These are phyloP conservation scores for Tuber microsphaerosporum DNA, from an alignment of 495 filamentous ascomycete genomes.

Conservation along the genomic window DNA sequence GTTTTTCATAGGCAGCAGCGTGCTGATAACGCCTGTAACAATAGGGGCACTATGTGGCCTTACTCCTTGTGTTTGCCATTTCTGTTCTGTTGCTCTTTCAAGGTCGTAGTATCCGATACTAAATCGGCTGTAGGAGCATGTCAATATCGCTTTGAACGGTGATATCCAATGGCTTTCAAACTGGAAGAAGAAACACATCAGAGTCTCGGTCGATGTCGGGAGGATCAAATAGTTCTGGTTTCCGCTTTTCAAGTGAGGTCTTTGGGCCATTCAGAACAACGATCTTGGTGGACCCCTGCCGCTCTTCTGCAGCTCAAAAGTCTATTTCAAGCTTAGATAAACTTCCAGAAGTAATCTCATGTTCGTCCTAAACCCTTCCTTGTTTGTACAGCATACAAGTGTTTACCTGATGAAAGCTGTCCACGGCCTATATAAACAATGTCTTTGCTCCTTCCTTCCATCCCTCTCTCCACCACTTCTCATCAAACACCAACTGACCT, in stretches of 20 bases:
- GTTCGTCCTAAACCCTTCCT: background rate
- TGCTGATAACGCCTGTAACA: background rate
- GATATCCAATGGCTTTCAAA: too few relatives aligned
- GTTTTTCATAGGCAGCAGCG: background rate
- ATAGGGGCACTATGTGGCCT: background rate
- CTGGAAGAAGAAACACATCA: too few relatives aligned
- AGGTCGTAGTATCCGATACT: too few relatives aligned
- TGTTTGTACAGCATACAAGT: background rate
- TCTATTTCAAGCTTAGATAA: background rate
- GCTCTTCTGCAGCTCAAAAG: background rate
- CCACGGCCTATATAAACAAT: background rate
- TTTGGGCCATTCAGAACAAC: too few relatives aligned
- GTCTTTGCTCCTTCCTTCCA: background rate
- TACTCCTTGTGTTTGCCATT: background rate
- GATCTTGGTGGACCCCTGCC: too few relatives aligned
- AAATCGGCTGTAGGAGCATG: too few relatives aligned
- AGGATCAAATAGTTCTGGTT: too few relatives aligned
- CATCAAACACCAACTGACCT: background rate
- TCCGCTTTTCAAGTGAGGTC: too few relatives aligned
- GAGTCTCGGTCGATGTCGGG: too few relatives aligned
- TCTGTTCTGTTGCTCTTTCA: background rate
- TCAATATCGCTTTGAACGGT: too few relatives aligned
- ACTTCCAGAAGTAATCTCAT: rapidly evolving
- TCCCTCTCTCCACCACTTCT: too few relatives aligned
- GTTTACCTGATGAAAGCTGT: background rate